phyloP scores from a whole-genome alignment of 106 monocot genomes.

The Dendrobium catenatum region DNA sequence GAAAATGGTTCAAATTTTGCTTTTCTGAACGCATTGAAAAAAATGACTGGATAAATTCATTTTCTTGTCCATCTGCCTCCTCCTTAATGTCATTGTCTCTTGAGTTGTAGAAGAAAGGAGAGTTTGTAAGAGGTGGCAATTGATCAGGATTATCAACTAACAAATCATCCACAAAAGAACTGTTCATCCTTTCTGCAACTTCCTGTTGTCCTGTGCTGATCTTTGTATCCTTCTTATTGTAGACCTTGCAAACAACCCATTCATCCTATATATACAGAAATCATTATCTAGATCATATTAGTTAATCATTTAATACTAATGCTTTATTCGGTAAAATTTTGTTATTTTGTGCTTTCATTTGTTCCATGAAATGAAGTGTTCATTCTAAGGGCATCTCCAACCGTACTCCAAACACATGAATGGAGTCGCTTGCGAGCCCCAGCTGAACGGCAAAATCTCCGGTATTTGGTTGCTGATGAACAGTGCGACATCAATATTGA shows the following conservation, averaged over 20 bases:
- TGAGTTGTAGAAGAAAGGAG: not conserved
- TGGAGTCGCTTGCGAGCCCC: too few relatives aligned
- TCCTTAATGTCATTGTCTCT: not conserved
- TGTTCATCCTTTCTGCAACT: not conserved
- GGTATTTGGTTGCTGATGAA: too few relatives aligned
- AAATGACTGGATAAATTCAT: too few relatives aligned
- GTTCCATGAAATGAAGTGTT: too few relatives aligned
- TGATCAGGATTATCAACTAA: not conserved
- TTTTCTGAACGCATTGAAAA: too few relatives aligned
- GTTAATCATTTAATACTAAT: not conserved
- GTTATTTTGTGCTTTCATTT: too few relatives aligned
- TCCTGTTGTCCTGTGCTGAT: not conserved
- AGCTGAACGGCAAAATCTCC: too few relatives aligned
- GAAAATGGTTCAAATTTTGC: too few relatives aligned
- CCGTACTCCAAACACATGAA: too few relatives aligned
- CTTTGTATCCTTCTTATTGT: not conserved
- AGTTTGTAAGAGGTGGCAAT: not conserved
- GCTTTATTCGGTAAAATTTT: not conserved
- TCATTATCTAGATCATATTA: not conserved
- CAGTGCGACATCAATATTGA: too few relatives aligned
- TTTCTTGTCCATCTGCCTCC: too few relatives aligned
- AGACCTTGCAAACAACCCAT: slow-evolving; percentile 4
- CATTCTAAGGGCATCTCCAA: too few relatives aligned
- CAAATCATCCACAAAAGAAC: not conserved
- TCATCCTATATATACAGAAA: not conserved